phyloP scores from a whole-genome alignment of 2,329 filamentous ascomycete genomes.

The Sclerotinia glacialis region DNA sequence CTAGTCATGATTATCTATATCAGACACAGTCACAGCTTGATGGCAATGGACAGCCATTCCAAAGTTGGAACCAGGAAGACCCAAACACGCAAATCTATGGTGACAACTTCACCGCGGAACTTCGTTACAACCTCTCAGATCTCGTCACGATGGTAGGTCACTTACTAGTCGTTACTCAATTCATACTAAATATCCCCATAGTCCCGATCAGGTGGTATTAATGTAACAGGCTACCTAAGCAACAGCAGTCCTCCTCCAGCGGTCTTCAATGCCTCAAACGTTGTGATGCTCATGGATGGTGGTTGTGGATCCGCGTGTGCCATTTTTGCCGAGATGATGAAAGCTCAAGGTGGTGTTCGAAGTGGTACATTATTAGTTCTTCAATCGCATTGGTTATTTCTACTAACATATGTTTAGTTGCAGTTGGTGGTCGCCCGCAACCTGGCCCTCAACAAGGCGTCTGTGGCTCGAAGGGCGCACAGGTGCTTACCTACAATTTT shows the following conservation, averaged over 20 bases:
- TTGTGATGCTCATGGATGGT: conserved; percentile 44
- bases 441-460: conserved; percentile 57
- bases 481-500: conserved; percentile 27
- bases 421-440: conserved; percentile 53
- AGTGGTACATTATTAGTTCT: conserved; percentile 2
- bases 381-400: background rate
- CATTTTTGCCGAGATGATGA: conserved; percentile 55
- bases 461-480: conserved; percentile 60
- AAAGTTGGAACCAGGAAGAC: conserved; percentile 24
- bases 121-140: conserved; percentile 34
- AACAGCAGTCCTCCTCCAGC: conserved; percentile 34
- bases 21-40: conserved; percentile 12
- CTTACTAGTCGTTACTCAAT: background rate
- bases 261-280: conserved; percentile 45
- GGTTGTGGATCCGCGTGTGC: conserved; percentile 59
- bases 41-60: conserved; percentile 26
- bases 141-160: conserved; percentile 24
- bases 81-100: conserved; percentile 4
- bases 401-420: conserved; percentile 46
- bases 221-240: conserved; percentile 39
- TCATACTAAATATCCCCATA: background rate
- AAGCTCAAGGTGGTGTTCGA: conserved; percentile 41
- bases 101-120: conserved; percentile 20
- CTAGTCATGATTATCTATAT: background rate
- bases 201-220: conserved; percentile 28